Conservation (phyloP, 345 rosid species). For the Cardamine occulta region DNA sequence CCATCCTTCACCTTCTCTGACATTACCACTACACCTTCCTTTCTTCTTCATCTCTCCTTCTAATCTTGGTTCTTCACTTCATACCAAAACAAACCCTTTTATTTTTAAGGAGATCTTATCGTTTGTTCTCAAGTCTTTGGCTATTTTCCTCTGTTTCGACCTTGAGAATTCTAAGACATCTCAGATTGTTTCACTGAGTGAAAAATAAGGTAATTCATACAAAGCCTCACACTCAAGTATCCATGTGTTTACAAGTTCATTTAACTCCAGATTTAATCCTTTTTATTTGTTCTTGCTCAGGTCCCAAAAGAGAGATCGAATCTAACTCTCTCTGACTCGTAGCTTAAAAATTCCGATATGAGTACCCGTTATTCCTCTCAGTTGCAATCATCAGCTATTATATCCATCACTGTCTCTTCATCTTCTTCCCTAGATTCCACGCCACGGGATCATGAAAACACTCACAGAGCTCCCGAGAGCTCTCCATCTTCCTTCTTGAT, state of each 20-base stretch:
- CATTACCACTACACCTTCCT: conserved; percentile 45
- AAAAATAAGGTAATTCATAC: conserved; percentile 42
- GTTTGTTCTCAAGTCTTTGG: not conserved
- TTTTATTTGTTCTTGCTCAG: not conserved
- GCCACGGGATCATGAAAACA: conserved; percentile 41
- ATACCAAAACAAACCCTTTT: not conserved
- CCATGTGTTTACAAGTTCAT: not conserved
- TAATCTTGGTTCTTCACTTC: conserved; percentile 2
- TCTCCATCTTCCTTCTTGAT: conserved; percentile 54
- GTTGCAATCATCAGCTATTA: conserved; percentile 54
- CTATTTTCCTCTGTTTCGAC: conserved; percentile 14
- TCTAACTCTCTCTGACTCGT: conserved; percentile 4
- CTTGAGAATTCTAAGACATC: not conserved
- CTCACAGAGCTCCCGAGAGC: conserved; percentile 43
- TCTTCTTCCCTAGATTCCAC: conserved; percentile 52
- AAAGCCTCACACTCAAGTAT: conserved; percentile 33
- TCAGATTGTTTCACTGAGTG: not conserved
- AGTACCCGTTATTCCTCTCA: conserved; percentile 61
- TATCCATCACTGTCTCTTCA: conserved; percentile 43
- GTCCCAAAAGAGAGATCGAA: conserved; percentile 7
- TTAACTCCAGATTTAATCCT: conserved; percentile 12
- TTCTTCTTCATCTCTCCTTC: not conserved
- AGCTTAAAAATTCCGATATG: conserved; percentile 41
- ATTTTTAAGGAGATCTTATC: not conserved
- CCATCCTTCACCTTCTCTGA: conserved; percentile 82